Conservation (phyloP, 352 stramenopile genomes). For the Globisporangium parvum region DNA sequence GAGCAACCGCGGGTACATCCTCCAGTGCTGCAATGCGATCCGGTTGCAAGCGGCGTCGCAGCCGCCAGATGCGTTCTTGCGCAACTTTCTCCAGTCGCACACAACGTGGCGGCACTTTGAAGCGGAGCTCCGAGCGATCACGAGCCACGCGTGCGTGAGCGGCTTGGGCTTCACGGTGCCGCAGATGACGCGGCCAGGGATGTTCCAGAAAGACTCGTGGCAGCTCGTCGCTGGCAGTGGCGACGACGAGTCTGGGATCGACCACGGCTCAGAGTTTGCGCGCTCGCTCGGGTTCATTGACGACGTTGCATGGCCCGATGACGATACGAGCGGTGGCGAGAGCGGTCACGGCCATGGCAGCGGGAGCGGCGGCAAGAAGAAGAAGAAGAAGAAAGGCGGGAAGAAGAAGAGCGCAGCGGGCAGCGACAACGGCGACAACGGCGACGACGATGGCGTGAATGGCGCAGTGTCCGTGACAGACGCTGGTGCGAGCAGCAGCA, state of each 20-base stretch:
- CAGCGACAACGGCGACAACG: constrained; percentile 2
- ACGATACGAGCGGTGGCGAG: constrained; percentile 17
- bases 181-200: constrained; percentile 41
- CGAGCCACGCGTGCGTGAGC: constrained; percentile 42
- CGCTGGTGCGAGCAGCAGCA: neutral
- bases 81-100: constrained; percentile 87
- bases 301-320: constrained; percentile 78
- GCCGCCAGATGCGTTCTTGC: constrained; percentile 82
- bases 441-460: neutral
- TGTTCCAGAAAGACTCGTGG: constrained; percentile 60
- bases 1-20: constrained; percentile 84
- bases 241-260: constrained; percentile 56
- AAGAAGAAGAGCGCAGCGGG: constrained; percentile 6
- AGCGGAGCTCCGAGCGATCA: constrained; percentile 52
- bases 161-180: constrained; percentile 76
- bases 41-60: constrained; percentile 85
- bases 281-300: constrained; percentile 77
- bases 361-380: constrained; percentile 60
- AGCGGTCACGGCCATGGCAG: constrained; percentile 11
- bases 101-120: constrained; percentile 80
- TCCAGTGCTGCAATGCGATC: constrained; percentile 88
- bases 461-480: constrained; percentile 6
- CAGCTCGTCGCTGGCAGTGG: constrained; percentile 33
- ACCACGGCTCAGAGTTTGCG: constrained; percentile 79
- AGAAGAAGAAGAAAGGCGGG: constrained; percentile 59